Evolutionary conservation across 2,329 filamentous ascomycete genomes (phyloP).

Genomic region (Chaetoscypha palmicola): DNA sequence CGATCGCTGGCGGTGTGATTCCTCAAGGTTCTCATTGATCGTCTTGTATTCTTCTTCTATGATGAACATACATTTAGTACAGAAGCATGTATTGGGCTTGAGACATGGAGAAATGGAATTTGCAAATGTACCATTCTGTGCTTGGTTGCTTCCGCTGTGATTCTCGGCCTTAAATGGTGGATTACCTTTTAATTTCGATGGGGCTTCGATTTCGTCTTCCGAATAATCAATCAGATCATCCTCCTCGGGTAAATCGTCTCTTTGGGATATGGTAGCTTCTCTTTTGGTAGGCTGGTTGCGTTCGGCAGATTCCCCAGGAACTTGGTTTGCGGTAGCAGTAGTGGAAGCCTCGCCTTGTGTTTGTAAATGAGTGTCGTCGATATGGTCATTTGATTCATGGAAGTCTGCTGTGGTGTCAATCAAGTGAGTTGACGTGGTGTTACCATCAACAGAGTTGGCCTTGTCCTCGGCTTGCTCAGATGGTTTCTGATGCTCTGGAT

Average conservation of each 20-base stretch:
- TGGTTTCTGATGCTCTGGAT: neutral
- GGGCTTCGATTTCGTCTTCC: conserved; percentile 34
- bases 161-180: no score
- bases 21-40: conserved; percentile 17
- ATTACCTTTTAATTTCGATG: no score
- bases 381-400: no score
- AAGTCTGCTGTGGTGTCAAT: no score
- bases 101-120: conserved; percentile 24
- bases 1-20: no score
- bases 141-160: no score
- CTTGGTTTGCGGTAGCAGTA: neutral
- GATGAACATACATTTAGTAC: conserved; percentile 23
- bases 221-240: conserved; percentile 44
- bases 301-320: neutral
- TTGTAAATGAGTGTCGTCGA: neutral
- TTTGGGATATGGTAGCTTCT: no score
- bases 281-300: no score
- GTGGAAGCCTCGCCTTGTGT: neutral
- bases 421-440: no score
- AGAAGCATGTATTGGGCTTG: conserved; percentile 22
- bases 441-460: no score
- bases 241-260: no score
- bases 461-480: neutral
- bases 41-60: conserved; percentile 21
- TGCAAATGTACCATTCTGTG: conserved; percentile 24